Evolutionary conservation across 2,329 filamentous ascomycete genomes (phyloP).

Genomic region (Dactylellina haptotyla): DNA sequence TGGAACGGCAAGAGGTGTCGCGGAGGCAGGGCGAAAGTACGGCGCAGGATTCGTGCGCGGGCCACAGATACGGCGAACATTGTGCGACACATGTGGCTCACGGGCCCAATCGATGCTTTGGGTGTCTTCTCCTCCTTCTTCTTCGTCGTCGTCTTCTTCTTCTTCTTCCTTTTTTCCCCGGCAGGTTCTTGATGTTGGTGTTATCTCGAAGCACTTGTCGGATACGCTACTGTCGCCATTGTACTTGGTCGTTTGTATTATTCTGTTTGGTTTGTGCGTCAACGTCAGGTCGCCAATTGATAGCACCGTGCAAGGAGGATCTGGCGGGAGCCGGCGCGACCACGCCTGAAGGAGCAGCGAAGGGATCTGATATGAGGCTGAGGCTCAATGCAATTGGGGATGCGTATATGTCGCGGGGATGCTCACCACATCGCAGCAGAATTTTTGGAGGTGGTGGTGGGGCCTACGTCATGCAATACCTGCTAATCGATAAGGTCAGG

Average conservation of each 20-base stretch:
- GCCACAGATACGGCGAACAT: slow-evolving; percentile 29
- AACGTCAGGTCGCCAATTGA: background rate
- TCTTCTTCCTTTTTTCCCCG: no score
- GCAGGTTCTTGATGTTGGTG: no score
- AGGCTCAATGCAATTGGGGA: no score
- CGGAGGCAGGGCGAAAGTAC: slow-evolving; percentile 9
- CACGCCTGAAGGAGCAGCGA: no score
- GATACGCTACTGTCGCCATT: no score
- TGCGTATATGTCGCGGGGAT: background rate
- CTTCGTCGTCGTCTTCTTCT: no score
- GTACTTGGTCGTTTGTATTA: no score
- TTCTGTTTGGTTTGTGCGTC: background rate
- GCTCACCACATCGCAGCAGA: slow-evolving; percentile 1
- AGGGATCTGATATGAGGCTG: no score
- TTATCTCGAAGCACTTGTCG: no score
- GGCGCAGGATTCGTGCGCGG: slow-evolving; percentile 33
- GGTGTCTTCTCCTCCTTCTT: background rate
- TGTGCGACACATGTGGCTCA: background rate
- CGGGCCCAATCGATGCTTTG: slow-evolving; percentile 12
- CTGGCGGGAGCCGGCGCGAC: no score
- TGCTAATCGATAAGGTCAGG: slow-evolving; percentile 38
- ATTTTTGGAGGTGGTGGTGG: slow-evolving; percentile 41
- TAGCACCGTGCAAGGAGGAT: background rate
- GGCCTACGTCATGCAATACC: slow-evolving; percentile 40
- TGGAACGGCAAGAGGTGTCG: slow-evolving; percentile 32